Evolutionary conservation across 2,329 filamentous ascomycete genomes (phyloP).

Genomic region (Pestalotiopsis sp.): DNA sequence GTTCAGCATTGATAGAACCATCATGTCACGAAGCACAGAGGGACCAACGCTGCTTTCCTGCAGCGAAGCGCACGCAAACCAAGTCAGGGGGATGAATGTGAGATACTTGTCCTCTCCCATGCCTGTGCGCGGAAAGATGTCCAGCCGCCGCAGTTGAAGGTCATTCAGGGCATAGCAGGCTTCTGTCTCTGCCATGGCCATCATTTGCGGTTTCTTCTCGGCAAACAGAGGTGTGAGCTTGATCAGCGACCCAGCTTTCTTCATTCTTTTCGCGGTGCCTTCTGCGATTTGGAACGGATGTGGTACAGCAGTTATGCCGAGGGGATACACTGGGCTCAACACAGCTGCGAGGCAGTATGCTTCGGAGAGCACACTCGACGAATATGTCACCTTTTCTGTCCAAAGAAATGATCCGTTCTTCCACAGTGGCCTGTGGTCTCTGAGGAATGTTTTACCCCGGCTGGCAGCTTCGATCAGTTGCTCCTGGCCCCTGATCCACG

Average conservation of each 20-base stretch:
- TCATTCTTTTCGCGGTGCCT: background rate
- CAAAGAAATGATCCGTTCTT: no score
- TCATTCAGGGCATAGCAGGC: slow-evolving; percentile 6
- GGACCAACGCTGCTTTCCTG: background rate
- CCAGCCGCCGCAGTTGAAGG: background rate
- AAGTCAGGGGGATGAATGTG: slow-evolving; percentile 1
- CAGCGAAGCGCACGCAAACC: background rate
- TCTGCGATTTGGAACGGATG: background rate
- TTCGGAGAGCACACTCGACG: background rate
- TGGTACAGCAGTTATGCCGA: background rate
- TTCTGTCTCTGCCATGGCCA: background rate
- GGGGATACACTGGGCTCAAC: background rate
- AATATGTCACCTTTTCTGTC: background rate
- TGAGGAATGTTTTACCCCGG: no score
- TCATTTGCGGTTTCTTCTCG: background rate
- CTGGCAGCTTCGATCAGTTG: no score
- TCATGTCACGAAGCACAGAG: slow-evolving; percentile 17
- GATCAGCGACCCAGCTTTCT: background rate
- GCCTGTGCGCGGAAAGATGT: slow-evolving; percentile 8
- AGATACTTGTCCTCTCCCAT: slow-evolving; percentile 5
- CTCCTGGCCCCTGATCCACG: no score
- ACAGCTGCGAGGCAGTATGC: background rate
- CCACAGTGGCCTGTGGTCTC: no score
- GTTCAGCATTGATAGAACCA: slow-evolving; percentile 17
- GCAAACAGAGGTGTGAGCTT: background rate